Conservation (phyloP, 352 stramenopile genomes). For the Globisporangium solare region DNA sequence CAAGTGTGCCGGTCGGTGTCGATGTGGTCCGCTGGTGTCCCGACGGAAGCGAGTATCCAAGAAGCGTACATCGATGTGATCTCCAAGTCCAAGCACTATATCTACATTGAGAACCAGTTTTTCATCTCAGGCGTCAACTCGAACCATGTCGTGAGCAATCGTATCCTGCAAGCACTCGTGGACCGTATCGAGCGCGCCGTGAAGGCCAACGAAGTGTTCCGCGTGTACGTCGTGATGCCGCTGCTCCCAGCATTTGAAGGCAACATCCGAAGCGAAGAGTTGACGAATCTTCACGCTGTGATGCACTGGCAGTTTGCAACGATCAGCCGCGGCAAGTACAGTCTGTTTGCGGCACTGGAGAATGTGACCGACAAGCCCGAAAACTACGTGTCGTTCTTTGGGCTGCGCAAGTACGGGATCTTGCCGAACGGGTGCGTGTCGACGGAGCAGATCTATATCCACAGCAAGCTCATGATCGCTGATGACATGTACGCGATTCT, state of each 20-base stretch:
- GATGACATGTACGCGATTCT: slow-evolving; percentile 91
- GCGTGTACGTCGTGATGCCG: slow-evolving; percentile 85
- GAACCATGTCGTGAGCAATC: slow-evolving; percentile 76
- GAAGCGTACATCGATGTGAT: slow-evolving; percentile 83
- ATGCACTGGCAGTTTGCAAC: slow-evolving; percentile 89
- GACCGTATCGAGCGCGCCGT: slow-evolving; percentile 79
- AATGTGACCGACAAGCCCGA: slow-evolving; percentile 61
- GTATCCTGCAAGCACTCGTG: slow-evolving; percentile 78
- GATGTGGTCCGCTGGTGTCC: slow-evolving; percentile 83
- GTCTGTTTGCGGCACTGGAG: slow-evolving; percentile 65
- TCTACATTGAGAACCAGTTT: slow-evolving; percentile 94
- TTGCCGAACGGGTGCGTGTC: slow-evolving; percentile 71
- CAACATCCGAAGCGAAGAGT: slow-evolving; percentile 76
- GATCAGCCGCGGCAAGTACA: slow-evolving; percentile 77
- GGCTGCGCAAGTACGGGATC: slow-evolving; percentile 80
- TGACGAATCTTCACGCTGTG: slow-evolving; percentile 82
- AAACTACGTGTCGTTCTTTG: slow-evolving; percentile 82
- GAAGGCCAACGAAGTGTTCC: slow-evolving; percentile 66
- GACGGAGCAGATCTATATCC: slow-evolving; percentile 91
- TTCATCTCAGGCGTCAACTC: slow-evolving; percentile 84
- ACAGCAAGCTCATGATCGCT: slow-evolving; percentile 88
- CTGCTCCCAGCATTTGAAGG: slow-evolving; percentile 80
- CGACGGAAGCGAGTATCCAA: slow-evolving; percentile 80
- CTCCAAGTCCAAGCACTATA: slow-evolving; percentile 67
- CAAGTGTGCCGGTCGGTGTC: slow-evolving; percentile 84